Evolutionary conservation across 495 filamentous ascomycete species (phyloP).

Genomic region (Aspergillus carlsbadensis): DNA sequence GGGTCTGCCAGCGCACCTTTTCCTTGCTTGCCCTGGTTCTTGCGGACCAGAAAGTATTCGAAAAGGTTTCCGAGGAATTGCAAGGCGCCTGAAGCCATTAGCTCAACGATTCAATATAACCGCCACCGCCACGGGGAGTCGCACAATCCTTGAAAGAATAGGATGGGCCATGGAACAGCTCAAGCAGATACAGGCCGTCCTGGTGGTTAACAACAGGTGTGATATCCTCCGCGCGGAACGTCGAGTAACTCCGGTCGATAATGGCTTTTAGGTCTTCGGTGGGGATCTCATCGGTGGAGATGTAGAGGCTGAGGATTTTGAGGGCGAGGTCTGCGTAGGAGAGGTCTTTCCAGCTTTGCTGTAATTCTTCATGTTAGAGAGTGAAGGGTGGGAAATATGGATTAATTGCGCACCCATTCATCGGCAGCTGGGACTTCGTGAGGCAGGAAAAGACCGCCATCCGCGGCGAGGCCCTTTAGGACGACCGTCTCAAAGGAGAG

Average conservation of each 20-base stretch:
- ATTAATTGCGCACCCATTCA: neutral
- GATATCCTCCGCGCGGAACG: constrained; percentile 74
- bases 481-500: constrained; percentile 90
- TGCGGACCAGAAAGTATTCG: constrained; percentile 87
- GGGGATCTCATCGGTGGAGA: constrained; percentile 80
- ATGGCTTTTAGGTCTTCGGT: constrained; percentile 74
- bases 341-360: constrained; percentile 68
- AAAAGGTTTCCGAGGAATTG: constrained; percentile 94
- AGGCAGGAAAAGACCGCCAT: constrained; percentile 89
- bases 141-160: constrained; percentile 81
- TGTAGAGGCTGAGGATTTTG: constrained; percentile 71
- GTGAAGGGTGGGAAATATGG: neutral
- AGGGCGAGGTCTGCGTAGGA: constrained; percentile 77
- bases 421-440: constrained; percentile 61
- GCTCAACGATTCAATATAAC: neutral
- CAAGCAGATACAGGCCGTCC: constrained; percentile 71
- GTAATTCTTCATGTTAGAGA: constrained; percentile 22
- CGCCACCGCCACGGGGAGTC: neutral
- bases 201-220: constrained; percentile 72
- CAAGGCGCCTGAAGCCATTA: constrained; percentile 59
- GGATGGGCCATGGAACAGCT: constrained; percentile 98
- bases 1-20: constrained; percentile 5
- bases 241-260: constrained; percentile 76
- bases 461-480: constrained; percentile 83
- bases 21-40: constrained; percentile 72